These are phyloP conservation scores for Lizonia empirigonia DNA, from an alignment of 2,329 filamentous ascomycete species.

Conservation along the genomic window DNA sequence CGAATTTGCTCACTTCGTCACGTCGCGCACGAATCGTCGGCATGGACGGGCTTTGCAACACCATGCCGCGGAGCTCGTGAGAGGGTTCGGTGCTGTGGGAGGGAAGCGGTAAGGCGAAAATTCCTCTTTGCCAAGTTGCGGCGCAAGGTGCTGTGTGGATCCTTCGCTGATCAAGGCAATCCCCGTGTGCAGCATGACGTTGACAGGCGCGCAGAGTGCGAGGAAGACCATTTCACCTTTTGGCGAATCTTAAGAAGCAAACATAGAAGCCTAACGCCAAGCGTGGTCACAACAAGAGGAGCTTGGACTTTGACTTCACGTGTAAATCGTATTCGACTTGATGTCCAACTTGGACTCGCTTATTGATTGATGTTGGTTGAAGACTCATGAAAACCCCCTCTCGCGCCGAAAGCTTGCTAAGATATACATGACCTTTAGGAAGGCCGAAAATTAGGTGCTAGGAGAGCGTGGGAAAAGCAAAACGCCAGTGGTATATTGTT, in stretches of 20 bases:
- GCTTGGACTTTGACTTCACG: neutral
- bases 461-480: constrained; percentile 7
- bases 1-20: neutral
- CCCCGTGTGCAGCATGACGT: constrained; percentile 10
- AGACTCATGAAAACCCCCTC: constrained; percentile 1
- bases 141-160: constrained; percentile 2
- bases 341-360: neutral
- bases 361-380: constrained; percentile 4
- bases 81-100: no score
- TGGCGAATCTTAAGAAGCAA: constrained; percentile 5
- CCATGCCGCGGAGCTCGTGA: no score
- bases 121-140: neutral
- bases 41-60: neutral
- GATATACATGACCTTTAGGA: constrained; percentile 6
- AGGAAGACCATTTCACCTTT: neutral
- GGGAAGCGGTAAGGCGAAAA: neutral
- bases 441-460: constrained; percentile 13
- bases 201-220: neutral
- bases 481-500: constrained; percentile 18
- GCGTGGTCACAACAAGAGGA: neutral
- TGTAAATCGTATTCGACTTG: neutral
- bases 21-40: neutral
- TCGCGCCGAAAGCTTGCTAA: constrained; percentile 16
- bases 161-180: constrained; percentile 10
- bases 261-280: neutral